Percentiles rank a stretch among this genome's conserved stretches.
These are phyloP conservation scores for Epichloe elymi DNA, from an alignment of 2,329 filamentous ascomycete species.

Conservation along the genomic window DNA sequence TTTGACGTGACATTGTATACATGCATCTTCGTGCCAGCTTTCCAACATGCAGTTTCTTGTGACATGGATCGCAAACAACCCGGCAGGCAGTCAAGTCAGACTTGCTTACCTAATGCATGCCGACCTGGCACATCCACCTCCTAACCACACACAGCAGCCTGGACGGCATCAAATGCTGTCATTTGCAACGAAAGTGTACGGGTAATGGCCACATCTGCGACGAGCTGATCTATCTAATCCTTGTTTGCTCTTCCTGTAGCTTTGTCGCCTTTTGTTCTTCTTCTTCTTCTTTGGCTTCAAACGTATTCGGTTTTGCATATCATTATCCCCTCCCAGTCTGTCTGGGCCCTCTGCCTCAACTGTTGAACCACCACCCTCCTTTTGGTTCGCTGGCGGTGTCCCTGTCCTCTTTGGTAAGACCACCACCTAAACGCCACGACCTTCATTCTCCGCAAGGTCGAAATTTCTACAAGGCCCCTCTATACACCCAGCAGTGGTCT, in stretches of 20 bases:
- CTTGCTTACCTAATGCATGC: conserved; percentile 13
- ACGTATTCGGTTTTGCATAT: background rate
- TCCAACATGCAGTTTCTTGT: no score
- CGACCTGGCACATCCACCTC: conserved; percentile 13
- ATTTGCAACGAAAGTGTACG: conserved; percentile 16
- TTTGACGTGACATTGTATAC: no score
- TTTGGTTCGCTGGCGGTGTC: conserved; percentile 1
- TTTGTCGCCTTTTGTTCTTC: background rate
- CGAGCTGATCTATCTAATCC: background rate
- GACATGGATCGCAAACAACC: background rate
- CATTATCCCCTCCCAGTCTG: background rate
- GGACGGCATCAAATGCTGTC: conserved; percentile 15
- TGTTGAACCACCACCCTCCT: background rate
- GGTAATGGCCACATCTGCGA: conserved; percentile 1
- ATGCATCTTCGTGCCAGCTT: no score
- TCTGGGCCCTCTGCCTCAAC: background rate
- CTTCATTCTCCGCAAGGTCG: background rate
- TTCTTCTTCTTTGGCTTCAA: background rate
- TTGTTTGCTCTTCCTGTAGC: background rate
- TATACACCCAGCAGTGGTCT: background rate
- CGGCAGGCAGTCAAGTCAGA: background rate
- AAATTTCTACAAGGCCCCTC: background rate
- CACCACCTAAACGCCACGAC: background rate
- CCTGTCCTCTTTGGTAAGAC: conserved; percentile 2
- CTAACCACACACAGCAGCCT: conserved; percentile 13